A percentile compares a stretch with the other conserved stretches of the same genome.
phyloP scores from a whole-genome alignment of 2,329 filamentous ascomycete species.

The Emmonsiellopsis sp. region DNA sequence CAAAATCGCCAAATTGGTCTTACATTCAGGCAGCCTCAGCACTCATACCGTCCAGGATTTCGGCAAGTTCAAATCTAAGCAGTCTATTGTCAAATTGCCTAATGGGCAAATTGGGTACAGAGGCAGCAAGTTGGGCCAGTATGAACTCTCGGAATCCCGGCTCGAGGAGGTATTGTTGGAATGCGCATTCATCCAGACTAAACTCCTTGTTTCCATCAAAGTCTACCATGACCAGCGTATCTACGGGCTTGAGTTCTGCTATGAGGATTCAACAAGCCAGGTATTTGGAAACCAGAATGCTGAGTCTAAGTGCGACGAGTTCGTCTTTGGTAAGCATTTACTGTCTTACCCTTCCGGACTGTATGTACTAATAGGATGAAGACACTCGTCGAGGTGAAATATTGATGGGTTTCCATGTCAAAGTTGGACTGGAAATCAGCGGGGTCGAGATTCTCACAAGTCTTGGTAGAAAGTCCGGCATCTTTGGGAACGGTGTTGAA shows the following conservation, averaged over 20 bases:
- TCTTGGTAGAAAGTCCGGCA: conserved; percentile 70
- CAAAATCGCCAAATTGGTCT: conserved; percentile 56
- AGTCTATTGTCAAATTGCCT: conserved; percentile 64
- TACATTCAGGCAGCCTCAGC: conserved; percentile 69
- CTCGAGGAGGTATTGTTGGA: conserved; percentile 67
- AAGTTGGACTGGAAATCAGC: conserved; percentile 73
- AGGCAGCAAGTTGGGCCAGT: conserved; percentile 66
- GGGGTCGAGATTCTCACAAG: conserved; percentile 85
- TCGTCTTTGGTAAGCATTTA: conserved; percentile 57
- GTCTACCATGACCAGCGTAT: conserved; percentile 70
- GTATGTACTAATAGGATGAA: conserved; percentile 25
- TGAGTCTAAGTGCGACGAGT: conserved; percentile 60
- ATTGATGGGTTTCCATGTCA: conserved; percentile 74
- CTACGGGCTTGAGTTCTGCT: conserved; percentile 85
- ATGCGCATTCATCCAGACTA: conserved; percentile 57
- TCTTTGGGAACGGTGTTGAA: conserved; percentile 73
- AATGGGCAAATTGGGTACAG: conserved; percentile 67
- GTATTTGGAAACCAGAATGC: conserved; percentile 70
- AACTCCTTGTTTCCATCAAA: conserved; percentile 64
- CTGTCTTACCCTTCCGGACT: not conserved
- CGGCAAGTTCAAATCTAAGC: conserved; percentile 59
- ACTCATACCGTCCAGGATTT: conserved; percentile 72
- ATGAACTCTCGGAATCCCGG: conserved; percentile 57
- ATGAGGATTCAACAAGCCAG: conserved; percentile 77
- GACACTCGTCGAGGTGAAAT: conserved; percentile 80